Percentiles rank a stretch among this genome's conserved stretches.
phyloP scores from a whole-genome alignment of 2,329 filamentous ascomycete genomes.

The Curvularia eragrostidis region DNA sequence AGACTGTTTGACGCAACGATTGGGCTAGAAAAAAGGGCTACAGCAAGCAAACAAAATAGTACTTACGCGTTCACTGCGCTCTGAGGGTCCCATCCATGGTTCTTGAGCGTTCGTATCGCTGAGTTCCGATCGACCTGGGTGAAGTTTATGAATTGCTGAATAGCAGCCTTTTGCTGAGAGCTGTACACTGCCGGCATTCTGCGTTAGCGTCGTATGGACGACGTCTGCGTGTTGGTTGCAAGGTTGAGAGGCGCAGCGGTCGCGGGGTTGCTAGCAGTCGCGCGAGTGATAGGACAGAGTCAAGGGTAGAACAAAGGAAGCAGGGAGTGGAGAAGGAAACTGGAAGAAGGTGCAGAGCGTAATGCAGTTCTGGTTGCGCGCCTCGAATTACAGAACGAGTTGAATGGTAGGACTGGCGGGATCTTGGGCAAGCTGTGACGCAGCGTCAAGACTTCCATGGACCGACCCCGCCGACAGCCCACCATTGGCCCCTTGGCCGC shows the following conservation, averaged over 20 bases:
- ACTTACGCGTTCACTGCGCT: slow-evolving; percentile 58
- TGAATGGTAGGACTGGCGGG: slow-evolving; percentile 12
- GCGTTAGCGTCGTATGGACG: slow-evolving; percentile 25
- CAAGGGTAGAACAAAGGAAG: not conserved
- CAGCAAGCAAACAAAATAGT: slow-evolving; percentile 9
- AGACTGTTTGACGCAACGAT: not conserved
- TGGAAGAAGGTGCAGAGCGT: not conserved
- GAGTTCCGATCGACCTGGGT: slow-evolving; percentile 54
- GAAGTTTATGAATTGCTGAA: slow-evolving; percentile 54
- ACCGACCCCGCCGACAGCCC: slow-evolving; percentile 25
- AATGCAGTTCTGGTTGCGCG: not conserved
- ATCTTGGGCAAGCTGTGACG: slow-evolving; percentile 26
- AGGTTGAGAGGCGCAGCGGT: slow-evolving; percentile 5
- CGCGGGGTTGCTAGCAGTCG: slow-evolving; percentile 10
- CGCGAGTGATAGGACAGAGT: not conserved
- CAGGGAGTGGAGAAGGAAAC: not conserved
- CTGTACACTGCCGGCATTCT: slow-evolving; percentile 58
- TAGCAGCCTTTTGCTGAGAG: slow-evolving; percentile 54
- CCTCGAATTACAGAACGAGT: slow-evolving; percentile 7
- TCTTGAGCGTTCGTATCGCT: slow-evolving; percentile 55
- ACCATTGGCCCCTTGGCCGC: slow-evolving; percentile 23
- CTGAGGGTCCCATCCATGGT: slow-evolving; percentile 54
- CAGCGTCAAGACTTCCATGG: slow-evolving; percentile 28
- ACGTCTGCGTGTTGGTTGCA: slow-evolving; percentile 1
- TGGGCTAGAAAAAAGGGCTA: not conserved